A percentile compares a stretch with the other conserved stretches of the same genome.
These are phyloP conservation scores for Colletotrichum coccodes DNA, from an alignment of 2,329 filamentous ascomycete species.

Conservation along the genomic window DNA sequence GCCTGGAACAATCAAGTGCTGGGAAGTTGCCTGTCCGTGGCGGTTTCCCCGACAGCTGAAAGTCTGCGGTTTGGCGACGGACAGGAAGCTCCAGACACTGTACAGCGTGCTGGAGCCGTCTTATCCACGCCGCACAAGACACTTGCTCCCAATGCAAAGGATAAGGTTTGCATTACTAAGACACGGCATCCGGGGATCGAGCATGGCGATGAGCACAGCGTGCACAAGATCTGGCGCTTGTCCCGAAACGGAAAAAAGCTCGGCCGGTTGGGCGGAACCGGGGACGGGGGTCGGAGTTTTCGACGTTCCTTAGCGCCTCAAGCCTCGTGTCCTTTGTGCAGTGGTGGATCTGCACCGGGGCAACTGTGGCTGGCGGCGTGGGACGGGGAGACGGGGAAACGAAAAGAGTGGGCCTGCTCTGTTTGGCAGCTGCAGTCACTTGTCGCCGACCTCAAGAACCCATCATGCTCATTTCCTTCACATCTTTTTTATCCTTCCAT, in stretches of 20 bases:
- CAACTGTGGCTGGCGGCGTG: slow-evolving; percentile 13
- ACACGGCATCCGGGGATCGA: slow-evolving; percentile 18
- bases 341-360: slow-evolving; percentile 9
- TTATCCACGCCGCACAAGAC: slow-evolving; percentile 3
- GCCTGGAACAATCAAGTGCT: neutral
- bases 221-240: slow-evolving; percentile 32
- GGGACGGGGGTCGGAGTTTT: slow-evolving; percentile 28
- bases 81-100: neutral
- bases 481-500: slow-evolving; percentile 12
- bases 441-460: neutral
- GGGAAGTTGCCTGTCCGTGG: slow-evolving; percentile 16
- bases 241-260: neutral
- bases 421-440: slow-evolving; percentile 28
- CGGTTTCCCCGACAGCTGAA: neutral
- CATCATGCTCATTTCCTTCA: neutral
- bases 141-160: slow-evolving; percentile 30
- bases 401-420: neutral
- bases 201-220: slow-evolving; percentile 21
- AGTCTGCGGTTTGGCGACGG: neutral
- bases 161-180: slow-evolving; percentile 34
- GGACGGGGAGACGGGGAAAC: neutral
- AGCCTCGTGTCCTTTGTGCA: slow-evolving; percentile 30
- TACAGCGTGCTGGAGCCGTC: neutral
- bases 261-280: slow-evolving; percentile 24
- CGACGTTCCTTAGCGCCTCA: slow-evolving; percentile 18